A percentile compares a stretch with the other conserved stretches of the same genome.
Evolutionary conservation across 768 basidiomycete genomes (phyloP).

Genomic region (Phaffia australis): DNA sequence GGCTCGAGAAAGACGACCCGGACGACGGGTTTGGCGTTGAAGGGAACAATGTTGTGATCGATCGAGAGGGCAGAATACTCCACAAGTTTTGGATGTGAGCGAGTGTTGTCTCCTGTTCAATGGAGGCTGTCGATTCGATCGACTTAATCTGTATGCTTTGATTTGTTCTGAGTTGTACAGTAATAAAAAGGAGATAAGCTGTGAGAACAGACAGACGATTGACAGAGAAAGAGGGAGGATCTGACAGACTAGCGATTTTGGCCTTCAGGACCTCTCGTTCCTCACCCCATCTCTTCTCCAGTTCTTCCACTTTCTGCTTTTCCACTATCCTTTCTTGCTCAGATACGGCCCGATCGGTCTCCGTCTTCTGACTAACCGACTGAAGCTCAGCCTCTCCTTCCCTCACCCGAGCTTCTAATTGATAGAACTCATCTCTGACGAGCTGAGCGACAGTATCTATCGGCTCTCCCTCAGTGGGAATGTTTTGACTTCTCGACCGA

Average conservation of each 20-base stretch:
- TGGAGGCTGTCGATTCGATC: neutral
- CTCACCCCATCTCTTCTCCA: slow-evolving; percentile 22
- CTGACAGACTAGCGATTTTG: slow-evolving; percentile 1
- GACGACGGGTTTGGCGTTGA: neutral
- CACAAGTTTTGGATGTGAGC: slow-evolving; percentile 11
- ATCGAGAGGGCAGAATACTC: neutral
- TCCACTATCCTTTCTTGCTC: slow-evolving; percentile 32
- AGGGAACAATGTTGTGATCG: neutral
- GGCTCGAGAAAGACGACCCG: slow-evolving; percentile 44
- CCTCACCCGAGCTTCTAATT: slow-evolving; percentile 8
- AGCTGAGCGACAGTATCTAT: slow-evolving; percentile 20
- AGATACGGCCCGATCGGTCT: slow-evolving; percentile 34
- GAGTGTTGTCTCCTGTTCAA: neutral
- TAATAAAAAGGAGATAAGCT: neutral
- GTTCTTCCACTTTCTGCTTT: slow-evolving; percentile 22
- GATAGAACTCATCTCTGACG: slow-evolving; percentile 18
- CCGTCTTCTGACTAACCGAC: slow-evolving; percentile 36
- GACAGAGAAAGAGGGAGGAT: neutral
- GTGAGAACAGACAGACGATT: no score
- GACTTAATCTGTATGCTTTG: neutral
- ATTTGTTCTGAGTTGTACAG: neutral
- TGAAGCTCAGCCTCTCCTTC: slow-evolving; percentile 33
- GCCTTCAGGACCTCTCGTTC: slow-evolving; percentile 4
- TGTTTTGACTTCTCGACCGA: neutral
- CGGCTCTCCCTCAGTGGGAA: slow-evolving; percentile 14